Percentiles rank a stretch among this genome's conserved stretches.
Evolutionary conservation across 345 rosid genomes (phyloP).

Genomic region (Gossypium mustelinum): DNA sequence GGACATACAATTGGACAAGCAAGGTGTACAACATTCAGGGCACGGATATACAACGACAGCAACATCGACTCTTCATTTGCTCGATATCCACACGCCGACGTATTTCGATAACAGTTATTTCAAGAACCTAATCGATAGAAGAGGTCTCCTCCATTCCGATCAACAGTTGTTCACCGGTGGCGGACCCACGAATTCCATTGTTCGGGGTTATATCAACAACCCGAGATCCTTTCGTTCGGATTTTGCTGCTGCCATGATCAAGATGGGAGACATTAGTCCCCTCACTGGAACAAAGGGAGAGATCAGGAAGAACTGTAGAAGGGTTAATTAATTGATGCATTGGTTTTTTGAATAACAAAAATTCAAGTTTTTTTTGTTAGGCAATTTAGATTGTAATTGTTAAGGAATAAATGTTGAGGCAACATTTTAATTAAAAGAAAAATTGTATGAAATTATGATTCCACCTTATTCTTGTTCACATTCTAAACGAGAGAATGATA

Average conservation of each 20-base stretch:
- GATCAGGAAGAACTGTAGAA: constrained; percentile 71
- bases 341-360: background rate
- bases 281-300: constrained; percentile 74
- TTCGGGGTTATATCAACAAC: constrained; percentile 43
- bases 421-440: too few species aligned
- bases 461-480: too few species aligned
- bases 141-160: constrained; percentile 74
- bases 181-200: constrained; percentile 50
- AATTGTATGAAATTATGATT: background rate
- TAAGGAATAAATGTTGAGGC: too few species aligned
- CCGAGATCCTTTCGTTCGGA: constrained; percentile 54
- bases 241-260: constrained; percentile 68
- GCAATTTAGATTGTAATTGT: too few species aligned
- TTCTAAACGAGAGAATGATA: too few species aligned
- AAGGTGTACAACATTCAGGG: constrained; percentile 56
- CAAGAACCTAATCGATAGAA: constrained; percentile 54
- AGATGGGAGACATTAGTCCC: constrained; percentile 74
- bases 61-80: constrained; percentile 66
- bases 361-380: background rate
- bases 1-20: constrained; percentile 78
- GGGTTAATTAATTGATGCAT: constrained; percentile 37
- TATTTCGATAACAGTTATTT: constrained; percentile 64
- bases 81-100: constrained; percentile 46
- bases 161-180: constrained; percentile 72
- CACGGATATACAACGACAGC: constrained; percentile 61